Evolutionary conservation across 1,284 basidiomycete genomes (phyloP).

Genomic region (Cystobasidium pallidum): DNA sequence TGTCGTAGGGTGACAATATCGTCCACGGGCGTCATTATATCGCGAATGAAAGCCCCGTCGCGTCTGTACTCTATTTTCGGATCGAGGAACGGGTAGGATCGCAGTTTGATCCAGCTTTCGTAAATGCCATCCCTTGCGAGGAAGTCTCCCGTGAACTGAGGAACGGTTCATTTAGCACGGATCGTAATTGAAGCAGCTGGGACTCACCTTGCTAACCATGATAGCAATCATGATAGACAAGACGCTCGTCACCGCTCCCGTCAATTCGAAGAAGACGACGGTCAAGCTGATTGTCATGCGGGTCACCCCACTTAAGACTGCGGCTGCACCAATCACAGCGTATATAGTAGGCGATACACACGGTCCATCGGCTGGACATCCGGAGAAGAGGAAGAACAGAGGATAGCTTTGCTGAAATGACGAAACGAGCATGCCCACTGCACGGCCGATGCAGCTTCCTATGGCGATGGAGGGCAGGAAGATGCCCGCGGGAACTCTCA

Average conservation of each 20-base stretch:
- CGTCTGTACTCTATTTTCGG: slow-evolving; percentile 71
- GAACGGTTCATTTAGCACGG: slow-evolving; percentile 59
- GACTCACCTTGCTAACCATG: slow-evolving; percentile 73
- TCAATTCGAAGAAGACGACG: slow-evolving; percentile 97
- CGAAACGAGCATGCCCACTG: slow-evolving; percentile 83
- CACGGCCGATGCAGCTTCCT: slow-evolving; percentile 89
- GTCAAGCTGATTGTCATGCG: slow-evolving; percentile 69
- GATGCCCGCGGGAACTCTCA: slow-evolving; percentile 91
- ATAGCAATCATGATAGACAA: slow-evolving; percentile 94
- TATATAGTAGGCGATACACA: slow-evolving; percentile 81
- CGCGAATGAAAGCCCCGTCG: slow-evolving; percentile 65
- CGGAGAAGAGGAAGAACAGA: slow-evolving; percentile 66
- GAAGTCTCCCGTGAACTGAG: slow-evolving; percentile 55
- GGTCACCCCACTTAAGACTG: slow-evolving; percentile 78
- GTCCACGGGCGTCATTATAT: slow-evolving; percentile 65
- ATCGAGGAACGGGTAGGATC: slow-evolving; percentile 70
- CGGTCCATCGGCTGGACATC: slow-evolving; percentile 67
- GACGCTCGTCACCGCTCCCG: slow-evolving; percentile 88
- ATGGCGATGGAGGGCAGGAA: slow-evolving; percentile 96
- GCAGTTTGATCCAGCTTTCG: slow-evolving; percentile 54
- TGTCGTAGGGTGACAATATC: slow-evolving; percentile 26
- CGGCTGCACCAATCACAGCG: slow-evolving; percentile 77
- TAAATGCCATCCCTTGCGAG: slow-evolving; percentile 53
- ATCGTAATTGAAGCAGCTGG: slow-evolving; percentile 61
- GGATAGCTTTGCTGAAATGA: slow-evolving; percentile 74